Evolutionary conservation across 176 grass and related monocot genomes (phyloP), one percentile per base, ranked within the genome.

Genomic region (Oryza brachyantha): DNA sequence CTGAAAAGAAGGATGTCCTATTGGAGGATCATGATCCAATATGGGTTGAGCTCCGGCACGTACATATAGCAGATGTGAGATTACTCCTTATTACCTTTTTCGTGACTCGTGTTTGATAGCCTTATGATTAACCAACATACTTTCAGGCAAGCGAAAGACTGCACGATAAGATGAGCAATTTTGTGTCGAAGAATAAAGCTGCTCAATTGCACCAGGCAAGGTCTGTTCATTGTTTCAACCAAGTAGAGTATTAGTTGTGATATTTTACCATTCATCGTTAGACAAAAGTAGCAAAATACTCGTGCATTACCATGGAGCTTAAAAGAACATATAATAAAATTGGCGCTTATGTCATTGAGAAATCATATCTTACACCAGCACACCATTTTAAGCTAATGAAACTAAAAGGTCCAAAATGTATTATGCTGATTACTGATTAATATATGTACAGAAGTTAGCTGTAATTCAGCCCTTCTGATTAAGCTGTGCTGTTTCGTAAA

Each of bases 101-200:
- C 27, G 17, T 3, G 68, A 50, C 2, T 50, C 52, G 24, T 24
- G 25, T 70, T 40, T 43, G 4, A 63, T 13, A 52, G 54, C 34
- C 75, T 55, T 48, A 72, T 79, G 50, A 48, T 76, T 78, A 73
- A 84, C 60, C 11, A 80, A 62, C 34, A 76, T 54, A 54, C 79
- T 85, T 73, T 55, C 72, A 97, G 94, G 95, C 95, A 84, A 97
- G 89, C 68, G 89, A 94, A 80, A 97, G 92, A 71, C 78, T 97
- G 41, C 95, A 97, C 76, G 91, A 97, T 57, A 97, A 97, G 84
- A 97, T 97, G 95, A 97, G 86, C 60, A 92, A 88, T 75, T 97
- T 97, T 66, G 74, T 97, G 77, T 90, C 87, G 21, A 97, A 97
- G 66, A 97, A 97, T 85, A 97, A 94, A 90, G 95, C 91, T 61